Percentiles rank a stretch among this genome's conserved stretches.
These are phyloP conservation scores for Botryosphaeria agaves DNA, from an alignment of 2,329 filamentous ascomycete species.

Conservation along the genomic window DNA sequence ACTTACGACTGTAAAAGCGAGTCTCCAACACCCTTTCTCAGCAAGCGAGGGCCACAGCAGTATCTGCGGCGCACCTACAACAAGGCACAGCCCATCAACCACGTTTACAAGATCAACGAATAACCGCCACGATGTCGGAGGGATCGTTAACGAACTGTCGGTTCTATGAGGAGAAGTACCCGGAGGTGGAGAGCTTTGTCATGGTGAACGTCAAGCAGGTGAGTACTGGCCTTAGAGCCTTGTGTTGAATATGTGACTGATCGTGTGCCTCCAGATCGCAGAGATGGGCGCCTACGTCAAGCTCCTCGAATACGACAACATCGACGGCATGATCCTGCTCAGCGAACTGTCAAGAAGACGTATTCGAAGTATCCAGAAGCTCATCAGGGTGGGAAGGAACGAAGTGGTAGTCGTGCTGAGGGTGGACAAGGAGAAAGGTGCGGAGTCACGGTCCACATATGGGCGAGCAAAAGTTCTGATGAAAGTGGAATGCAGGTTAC, in stretches of 20 bases:
- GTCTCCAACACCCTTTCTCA: no score
- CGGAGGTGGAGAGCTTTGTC: slow-evolving; percentile 98
- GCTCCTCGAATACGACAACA: slow-evolving; percentile 98
- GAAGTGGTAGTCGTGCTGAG: slow-evolving; percentile 96
- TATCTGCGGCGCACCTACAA: neutral
- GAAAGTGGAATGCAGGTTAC: slow-evolving; percentile 64
- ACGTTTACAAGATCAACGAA: neutral
- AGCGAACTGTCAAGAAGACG: slow-evolving; percentile 94
- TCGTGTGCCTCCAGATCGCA: slow-evolving; percentile 68
- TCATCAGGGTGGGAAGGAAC: slow-evolving; percentile 94
- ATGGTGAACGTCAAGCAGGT: slow-evolving; percentile 99
- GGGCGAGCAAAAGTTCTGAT: no score
- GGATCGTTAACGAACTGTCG: slow-evolving; percentile 93
- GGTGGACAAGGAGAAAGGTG: slow-evolving; percentile 98
- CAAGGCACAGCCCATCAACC: neutral
- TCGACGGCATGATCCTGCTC: slow-evolving; percentile 98
- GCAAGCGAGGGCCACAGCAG: no score
- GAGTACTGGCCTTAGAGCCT: no score
- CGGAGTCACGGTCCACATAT: no score
- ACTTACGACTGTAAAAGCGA: no score
- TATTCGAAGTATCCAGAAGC: slow-evolving; percentile 97
- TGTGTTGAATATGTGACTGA: no score
- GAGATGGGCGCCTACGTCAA: slow-evolving; percentile 99
- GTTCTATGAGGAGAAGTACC: slow-evolving; percentile 95
- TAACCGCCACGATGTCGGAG: slow-evolving; percentile 60